Evolutionary conservation across 106 monocot species (phyloP), one percentile per base, ranked within the genome.

Genomic region (Dendrobium catenatum): DNA sequence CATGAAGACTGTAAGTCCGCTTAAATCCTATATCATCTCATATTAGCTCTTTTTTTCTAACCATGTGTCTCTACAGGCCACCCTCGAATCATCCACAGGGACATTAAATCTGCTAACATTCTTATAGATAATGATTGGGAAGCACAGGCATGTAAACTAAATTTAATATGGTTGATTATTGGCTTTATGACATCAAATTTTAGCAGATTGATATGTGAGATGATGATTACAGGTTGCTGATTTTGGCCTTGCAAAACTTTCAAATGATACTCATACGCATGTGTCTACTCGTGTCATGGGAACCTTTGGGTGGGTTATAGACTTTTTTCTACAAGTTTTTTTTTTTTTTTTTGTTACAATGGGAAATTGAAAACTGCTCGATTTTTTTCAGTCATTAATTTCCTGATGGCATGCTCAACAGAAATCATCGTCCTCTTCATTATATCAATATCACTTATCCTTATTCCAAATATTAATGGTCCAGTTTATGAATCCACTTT

Each of bases 221-320:
- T n/a, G 42, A 41, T 75, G 42, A 67, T 19, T 74, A 26, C 84
- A 96, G 96, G 96, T 96, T 81, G 96, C 93, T 73, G 96, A 96
- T 84, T 96, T 96, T 90, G 96, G 96, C 40, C 93, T 96, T 8
- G 96, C 96, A 15, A 96, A 89, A 79, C 80, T 89, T 16, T 81
- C 93, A 64, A 84, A 90, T 80, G 91, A 90, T 86, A 86, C 83
- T 6, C 16, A 78, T 68, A 92, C 93, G 19, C 96, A 96, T 83
- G 92, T 96, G 9, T 96, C 96, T 40, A 96, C 96, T 74, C 93
- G 93, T 79, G 90, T 96, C n/a, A 89, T 93, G 91, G 96, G 96
- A 19, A 94, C 96, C 59, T 93, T 93, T 81, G 96, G 96, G 96
- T 96, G 80, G 27, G 82, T 78, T 55, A 54, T 79, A 31, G 42